Percentiles rank a stretch among this genome's conserved stretches.
Conservation (phyloP, 2,329 filamentous ascomycete species). For the Alternaria sp. region DNA sequence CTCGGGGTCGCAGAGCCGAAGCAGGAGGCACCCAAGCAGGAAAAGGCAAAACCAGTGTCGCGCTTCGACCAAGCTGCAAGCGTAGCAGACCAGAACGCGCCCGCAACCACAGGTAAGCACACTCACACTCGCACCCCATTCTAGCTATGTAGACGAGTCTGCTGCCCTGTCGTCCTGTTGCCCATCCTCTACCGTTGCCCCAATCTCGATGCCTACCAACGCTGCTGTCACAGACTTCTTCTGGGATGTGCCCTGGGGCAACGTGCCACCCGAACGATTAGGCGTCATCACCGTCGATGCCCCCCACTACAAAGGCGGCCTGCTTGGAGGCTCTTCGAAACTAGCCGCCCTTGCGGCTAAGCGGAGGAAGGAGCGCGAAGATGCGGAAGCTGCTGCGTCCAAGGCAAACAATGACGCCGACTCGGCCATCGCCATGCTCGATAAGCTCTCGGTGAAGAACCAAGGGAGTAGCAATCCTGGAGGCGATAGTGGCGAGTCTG, state of each 20-base stretch:
- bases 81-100: constrained; percentile 50
- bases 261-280: constrained; percentile 71
- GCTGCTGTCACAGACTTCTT: constrained; percentile 68
- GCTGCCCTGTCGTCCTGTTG: constrained; percentile 21
- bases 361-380: constrained; percentile 81
- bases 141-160: constrained; percentile 23
- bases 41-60: constrained; percentile 43
- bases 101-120: constrained; percentile 59
- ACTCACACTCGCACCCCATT: constrained; percentile 25
- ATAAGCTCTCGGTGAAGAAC: constrained; percentile 52
- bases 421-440: constrained; percentile 54
- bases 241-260: constrained; percentile 84
- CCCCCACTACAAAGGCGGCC: constrained; percentile 67
- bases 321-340: constrained; percentile 87
- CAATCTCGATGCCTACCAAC: constrained; percentile 35
- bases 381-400: constrained; percentile 56
- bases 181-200: constrained; percentile 41
- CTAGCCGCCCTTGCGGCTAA: constrained; percentile 88
- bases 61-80: constrained; percentile 58
- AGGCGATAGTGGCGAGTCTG: constrained; percentile 1
- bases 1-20: constrained; percentile 32
- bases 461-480: constrained; percentile 17
- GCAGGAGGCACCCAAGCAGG: constrained; percentile 46
- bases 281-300: constrained; percentile 70
- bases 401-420: constrained; percentile 34